Evolutionary conservation across 1,284 basidiomycete species (phyloP), one percentile per base, ranked within the genome.

Genomic region (Wolfiporia cocos): DNA sequence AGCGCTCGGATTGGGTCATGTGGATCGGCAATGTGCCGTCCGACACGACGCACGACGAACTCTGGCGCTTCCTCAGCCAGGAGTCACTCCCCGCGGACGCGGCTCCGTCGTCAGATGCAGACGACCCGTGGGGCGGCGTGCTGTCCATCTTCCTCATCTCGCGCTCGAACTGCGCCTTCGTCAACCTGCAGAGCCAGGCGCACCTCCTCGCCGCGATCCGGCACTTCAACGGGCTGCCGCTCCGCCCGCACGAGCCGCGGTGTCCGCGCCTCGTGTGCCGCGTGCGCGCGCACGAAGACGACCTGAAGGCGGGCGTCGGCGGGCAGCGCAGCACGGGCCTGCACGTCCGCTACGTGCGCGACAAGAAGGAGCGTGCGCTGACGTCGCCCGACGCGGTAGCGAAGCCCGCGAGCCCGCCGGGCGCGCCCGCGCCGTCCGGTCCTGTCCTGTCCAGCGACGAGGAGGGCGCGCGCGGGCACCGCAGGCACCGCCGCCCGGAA

Each of bases 1-100:
- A 86, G 37, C 76, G 91, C 10, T 92, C 89, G 17, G 90, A 93
- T 49, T 94, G 85, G 86, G 93, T 95, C 2, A 91, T 96, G 87
- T 97, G 94, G 95, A 80, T 80, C 14, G 92, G 92, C 9, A 95
- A 94, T 53, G 84, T 94, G 3, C 88, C 91, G 1, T 73, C 74
- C 10, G 90, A 96, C 55, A 82, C 91, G 4, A 84, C 81, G 0
- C 79, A 92, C 47, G 85, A 92, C 53, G 94, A 97, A 61, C 71
- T 97, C 2, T 92, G 86, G 86, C 69, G 71, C 3, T 93, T 94
- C 59, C 95, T 98, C 67, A 83, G 74, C 41, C 64, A 65, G 37
- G 53, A 65, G 5, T 49, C 52, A 22, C 40, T 51, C 26, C 33
- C 50, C 41, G 38, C 42, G 46, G 36, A 49, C 37, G 22, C 48